Conservation (phyloP, 345 rosid species). For the Citrus medica region DNA sequence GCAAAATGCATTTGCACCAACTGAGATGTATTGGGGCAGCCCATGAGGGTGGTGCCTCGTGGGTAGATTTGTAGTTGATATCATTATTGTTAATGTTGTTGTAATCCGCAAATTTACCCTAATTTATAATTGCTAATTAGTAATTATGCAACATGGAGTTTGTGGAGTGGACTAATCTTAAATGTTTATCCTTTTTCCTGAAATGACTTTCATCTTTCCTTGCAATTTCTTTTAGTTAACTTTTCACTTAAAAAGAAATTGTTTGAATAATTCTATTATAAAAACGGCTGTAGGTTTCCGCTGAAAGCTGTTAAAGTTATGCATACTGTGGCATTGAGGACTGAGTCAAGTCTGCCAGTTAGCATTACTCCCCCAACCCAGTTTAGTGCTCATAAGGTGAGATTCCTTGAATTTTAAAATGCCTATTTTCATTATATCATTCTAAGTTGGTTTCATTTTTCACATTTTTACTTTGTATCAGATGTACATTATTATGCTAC, state of each 20-base stretch:
- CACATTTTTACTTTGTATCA: background rate
- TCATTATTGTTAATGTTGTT: too few species aligned
- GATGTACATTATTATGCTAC: background rate
- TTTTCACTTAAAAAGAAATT: background rate
- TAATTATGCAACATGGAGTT: background rate
- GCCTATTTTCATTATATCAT: background rate
- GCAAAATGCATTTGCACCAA: too few species aligned
- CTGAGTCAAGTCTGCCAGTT: conserved; percentile 75
- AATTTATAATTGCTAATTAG: too few species aligned
- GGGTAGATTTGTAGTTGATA: too few species aligned
- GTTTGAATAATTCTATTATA: background rate
- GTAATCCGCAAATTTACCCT: too few species aligned
- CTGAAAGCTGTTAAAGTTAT: conserved; percentile 91
- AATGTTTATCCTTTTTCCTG: background rate
- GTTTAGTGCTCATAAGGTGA: conserved; percentile 56
- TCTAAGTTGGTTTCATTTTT: background rate
- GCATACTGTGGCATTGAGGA: conserved; percentile 90
- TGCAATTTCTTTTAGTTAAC: background rate
- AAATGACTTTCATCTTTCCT: background rate
- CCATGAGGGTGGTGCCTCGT: too few species aligned
- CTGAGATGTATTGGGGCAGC: too few species aligned
- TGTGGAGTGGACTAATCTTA: background rate
- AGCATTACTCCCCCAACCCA: conserved; percentile 48
- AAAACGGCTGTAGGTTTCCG: conserved; percentile 55
- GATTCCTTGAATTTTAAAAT: background rate